Evolutionary conservation across 1,139 yeast species (phyloP), one percentile per base, ranked within the genome.

Genomic region (Blastobotrys buckinghamii): DNA sequence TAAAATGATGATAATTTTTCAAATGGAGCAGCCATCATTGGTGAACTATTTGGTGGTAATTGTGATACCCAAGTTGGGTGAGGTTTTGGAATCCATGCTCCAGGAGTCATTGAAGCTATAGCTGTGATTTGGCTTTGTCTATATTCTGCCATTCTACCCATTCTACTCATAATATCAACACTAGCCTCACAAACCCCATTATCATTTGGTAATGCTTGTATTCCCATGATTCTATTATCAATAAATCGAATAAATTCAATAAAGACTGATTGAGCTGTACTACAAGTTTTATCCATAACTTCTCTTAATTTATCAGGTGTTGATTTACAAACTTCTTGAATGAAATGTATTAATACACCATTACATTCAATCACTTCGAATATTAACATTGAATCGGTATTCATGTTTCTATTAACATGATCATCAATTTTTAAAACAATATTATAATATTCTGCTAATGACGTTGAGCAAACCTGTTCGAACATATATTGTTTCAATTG

Each of bases 171-270:
- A 12, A 82, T 67, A 51, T 84, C 92, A 16, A 82, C 83, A 0
- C 85, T 81, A 3, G 79, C 75, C 55, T 82, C 87, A 7, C 82
- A 77, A n/a, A 83, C 81, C 49, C 84, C 84, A 54, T 75, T 74
- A 53, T 84, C 92, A 38, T 73, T 73, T 32, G 82, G 82, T 38
- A 79, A 60, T 26, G 68, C 63, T 0, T 72, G 69, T 39, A 77
- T 61, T 12, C 61, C 59, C 48, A 59, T 55, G 22, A 83, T 80
- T 43, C 79, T 71, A 4, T 61, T 59, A 42, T 81, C 86, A 37
- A 84, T 78, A 53, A 71, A 75, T 44, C 66, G 68, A 54, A 84
- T 72, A 49, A 81, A 74, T 50, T 82, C 88, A 43, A 68, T 67
- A 61, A 87, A 81, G 3, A 81, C 67, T 1, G 71, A 65, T 43